Evolutionary conservation across 75 land plant species (phyloP).

Genomic region (Pinus albicaulis): DNA sequence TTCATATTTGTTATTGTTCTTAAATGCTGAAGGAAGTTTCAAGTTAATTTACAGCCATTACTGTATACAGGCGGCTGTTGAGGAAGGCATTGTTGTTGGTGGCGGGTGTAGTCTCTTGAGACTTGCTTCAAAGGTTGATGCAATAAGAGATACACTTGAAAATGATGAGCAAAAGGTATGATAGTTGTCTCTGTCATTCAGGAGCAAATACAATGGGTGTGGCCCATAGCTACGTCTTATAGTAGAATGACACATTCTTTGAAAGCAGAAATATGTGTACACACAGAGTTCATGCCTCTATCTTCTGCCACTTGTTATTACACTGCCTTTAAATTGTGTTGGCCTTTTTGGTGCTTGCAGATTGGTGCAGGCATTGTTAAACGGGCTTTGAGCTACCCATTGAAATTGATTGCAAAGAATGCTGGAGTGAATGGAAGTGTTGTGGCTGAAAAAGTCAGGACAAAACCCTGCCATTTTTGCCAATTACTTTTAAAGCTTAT

Average conservation of each 20-base stretch:
- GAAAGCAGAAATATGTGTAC: neutral
- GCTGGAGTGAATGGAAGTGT: constrained; percentile 82
- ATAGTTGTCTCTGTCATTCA: neutral
- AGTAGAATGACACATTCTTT: neutral
- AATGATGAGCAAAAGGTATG: constrained; percentile 21
- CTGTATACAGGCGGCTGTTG: constrained; percentile 77
- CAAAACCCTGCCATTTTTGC: neutral
- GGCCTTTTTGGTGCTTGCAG: constrained; percentile 13
- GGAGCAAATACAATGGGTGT: neutral
- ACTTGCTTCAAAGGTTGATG: constrained; percentile 58
- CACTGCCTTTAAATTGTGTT: neutral
- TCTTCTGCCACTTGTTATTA: neutral
- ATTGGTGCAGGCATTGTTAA: constrained; percentile 74
- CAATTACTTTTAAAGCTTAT: neutral
- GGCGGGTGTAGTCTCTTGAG: constrained; percentile 82
- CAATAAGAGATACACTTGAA: constrained; percentile 8
- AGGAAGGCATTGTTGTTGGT: constrained; percentile 94
- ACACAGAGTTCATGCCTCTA: neutral
- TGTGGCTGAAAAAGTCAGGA: constrained; percentile 58
- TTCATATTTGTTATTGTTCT: neutral
- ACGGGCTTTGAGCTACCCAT: constrained; percentile 64
- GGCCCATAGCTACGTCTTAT: neutral
- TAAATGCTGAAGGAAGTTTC: neutral
- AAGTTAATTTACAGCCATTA: neutral
- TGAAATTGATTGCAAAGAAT: constrained; percentile 77